Evolutionary conservation across 148 eudicot genomes (phyloP).

Genomic region (Beta vulgaris): DNA sequence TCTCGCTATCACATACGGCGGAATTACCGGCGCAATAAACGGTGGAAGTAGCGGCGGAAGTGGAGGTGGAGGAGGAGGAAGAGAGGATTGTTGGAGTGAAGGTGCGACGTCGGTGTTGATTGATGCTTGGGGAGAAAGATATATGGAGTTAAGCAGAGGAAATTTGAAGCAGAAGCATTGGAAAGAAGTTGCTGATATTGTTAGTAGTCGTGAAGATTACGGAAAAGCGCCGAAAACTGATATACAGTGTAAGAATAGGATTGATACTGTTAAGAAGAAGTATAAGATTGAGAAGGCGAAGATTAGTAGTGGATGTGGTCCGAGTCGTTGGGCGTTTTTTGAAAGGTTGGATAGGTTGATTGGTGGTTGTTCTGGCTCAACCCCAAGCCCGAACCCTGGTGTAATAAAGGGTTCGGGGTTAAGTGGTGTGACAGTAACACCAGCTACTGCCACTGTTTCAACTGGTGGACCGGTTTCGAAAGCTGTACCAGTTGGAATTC

Average conservation of each 20-base stretch:
- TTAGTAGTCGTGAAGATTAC: conserved; percentile 47
- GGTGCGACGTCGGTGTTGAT: conserved; percentile 73
- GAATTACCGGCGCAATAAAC: neutral
- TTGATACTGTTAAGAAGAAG: conserved; percentile 85
- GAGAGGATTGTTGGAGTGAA: conserved; percentile 97
- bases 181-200: conserved; percentile 82
- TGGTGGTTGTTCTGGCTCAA: conserved; percentile 51
- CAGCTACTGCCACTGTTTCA: neutral
- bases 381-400: conserved; percentile 9
- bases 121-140: conserved; percentile 95
- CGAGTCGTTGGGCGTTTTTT: conserved; percentile 63
- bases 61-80: conserved; percentile 35
- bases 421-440: too few species aligned
- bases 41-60: neutral
- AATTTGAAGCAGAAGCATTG: conserved; percentile 91
- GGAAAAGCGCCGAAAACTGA: conserved; percentile 60
- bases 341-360: conserved; percentile 54
- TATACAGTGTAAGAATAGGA: conserved; percentile 86
- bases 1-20: neutral
- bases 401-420: conserved; percentile 6
- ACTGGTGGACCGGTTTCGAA: neutral
- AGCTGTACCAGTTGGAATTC: conserved; percentile 60
- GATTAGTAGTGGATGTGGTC: conserved; percentile 43
- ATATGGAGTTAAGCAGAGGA: conserved; percentile 66
- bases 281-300: conserved; percentile 60